phyloP scores from a whole-genome alignment of 768 basidiomycete species.

The Asterophora lycoperdoides region DNA sequence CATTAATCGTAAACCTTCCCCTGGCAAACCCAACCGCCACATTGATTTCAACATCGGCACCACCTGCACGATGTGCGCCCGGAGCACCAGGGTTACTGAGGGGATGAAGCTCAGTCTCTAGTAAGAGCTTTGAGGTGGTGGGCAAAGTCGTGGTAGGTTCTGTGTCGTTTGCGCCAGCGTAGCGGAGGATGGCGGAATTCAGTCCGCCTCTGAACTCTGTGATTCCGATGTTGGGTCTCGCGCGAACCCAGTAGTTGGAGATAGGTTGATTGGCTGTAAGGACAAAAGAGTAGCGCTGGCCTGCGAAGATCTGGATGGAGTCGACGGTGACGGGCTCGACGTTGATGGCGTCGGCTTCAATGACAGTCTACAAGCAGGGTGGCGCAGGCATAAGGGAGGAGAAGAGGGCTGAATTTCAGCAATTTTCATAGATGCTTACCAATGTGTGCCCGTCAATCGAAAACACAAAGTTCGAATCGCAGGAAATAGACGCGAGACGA shows the following conservation, averaged over 20 bases:
- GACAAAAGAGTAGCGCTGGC: slow-evolving; percentile 44
- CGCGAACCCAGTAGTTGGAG: slow-evolving; percentile 44
- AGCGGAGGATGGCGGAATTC: slow-evolving; percentile 41
- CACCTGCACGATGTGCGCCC: slow-evolving; percentile 30
- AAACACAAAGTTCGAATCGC: slow-evolving; percentile 40
- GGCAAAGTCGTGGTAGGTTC: slow-evolving; percentile 35
- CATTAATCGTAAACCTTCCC: slow-evolving; percentile 29
- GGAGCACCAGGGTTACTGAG: slow-evolving; percentile 26
- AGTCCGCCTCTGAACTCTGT: slow-evolving; percentile 29
- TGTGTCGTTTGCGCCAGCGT: slow-evolving; percentile 23
- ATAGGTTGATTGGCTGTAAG: slow-evolving; percentile 32
- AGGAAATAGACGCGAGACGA: slow-evolving; percentile 43
- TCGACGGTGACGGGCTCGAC: slow-evolving; percentile 34
- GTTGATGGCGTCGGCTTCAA: slow-evolving; percentile 38
- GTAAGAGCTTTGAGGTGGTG: slow-evolving; percentile 21
- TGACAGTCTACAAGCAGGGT: slow-evolving; percentile 25
- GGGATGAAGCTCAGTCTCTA: slow-evolving; percentile 35
- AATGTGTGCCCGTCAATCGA: slow-evolving; percentile 44
- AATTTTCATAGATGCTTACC: slow-evolving; percentile 18
- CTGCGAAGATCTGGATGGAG: slow-evolving; percentile 35
- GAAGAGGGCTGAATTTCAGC: not conserved
- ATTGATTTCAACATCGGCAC: slow-evolving; percentile 33
- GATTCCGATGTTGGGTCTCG: slow-evolving; percentile 26
- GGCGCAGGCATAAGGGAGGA: not conserved
- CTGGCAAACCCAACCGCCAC: slow-evolving; percentile 24